Evolutionary conservation across 805 yeast species (phyloP).

Genomic region (Candida pseudofarinosa): DNA sequence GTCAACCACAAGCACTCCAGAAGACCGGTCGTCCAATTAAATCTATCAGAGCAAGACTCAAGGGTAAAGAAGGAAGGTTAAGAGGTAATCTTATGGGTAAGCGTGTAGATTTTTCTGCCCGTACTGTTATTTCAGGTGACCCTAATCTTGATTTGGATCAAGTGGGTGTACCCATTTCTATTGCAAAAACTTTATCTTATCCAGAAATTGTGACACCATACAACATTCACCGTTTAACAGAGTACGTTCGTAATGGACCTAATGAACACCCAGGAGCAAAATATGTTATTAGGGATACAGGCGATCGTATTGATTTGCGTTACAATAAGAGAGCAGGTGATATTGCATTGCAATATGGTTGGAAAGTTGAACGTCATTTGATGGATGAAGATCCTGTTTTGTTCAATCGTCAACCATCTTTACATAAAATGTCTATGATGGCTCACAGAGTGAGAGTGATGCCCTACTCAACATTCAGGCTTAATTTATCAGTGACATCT

Average conservation of each 20-base stretch:
- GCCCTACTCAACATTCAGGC: slow-evolving; percentile 97
- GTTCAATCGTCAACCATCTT: slow-evolving; percentile 98
- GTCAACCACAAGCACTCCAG: slow-evolving; percentile 98
- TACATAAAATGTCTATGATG: slow-evolving; percentile 99
- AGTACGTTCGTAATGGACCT: slow-evolving; percentile 94
- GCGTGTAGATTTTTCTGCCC: slow-evolving; percentile 98
- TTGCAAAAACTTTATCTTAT: slow-evolving; percentile 91
- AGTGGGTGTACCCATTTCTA: slow-evolving; percentile 97
- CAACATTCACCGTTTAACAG: slow-evolving; percentile 90
- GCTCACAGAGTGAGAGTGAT: slow-evolving; percentile 96
- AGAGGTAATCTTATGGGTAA: slow-evolving; percentile 99
- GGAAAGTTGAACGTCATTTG: slow-evolving; percentile 98
- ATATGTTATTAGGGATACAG: slow-evolving; percentile 95
- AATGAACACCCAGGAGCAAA: slow-evolving; percentile 99
- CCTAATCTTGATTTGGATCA: slow-evolving; percentile 96
- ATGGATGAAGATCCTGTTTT: slow-evolving; percentile 97
- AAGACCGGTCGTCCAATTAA: slow-evolving; percentile 98
- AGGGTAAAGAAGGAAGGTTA: slow-evolving; percentile 99
- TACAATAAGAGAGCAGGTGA: slow-evolving; percentile 98
- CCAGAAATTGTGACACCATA: slow-evolving; percentile 98
- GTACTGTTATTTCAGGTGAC: slow-evolving; percentile 99
- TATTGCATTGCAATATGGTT: slow-evolving; percentile 94
- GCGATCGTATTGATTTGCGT: slow-evolving; percentile 96
- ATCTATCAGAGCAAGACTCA: slow-evolving; percentile 97
- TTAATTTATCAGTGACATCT: slow-evolving; percentile 94